Evolutionary conservation across 805 yeast genomes (phyloP), one percentile per base, ranked within the genome.

Genomic region (Hanseniaspora singularis): DNA sequence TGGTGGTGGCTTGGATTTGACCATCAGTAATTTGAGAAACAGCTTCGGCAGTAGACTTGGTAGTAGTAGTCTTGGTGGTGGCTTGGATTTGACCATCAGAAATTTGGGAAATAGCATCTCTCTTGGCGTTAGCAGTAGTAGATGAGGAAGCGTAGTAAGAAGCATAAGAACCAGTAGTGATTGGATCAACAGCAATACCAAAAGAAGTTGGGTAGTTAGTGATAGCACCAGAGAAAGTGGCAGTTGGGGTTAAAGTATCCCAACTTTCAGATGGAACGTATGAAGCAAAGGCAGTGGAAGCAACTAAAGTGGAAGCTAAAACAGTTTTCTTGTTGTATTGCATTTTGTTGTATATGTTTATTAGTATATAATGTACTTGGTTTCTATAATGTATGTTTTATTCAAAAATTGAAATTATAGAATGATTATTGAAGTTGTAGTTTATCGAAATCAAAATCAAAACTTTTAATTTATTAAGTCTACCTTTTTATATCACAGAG

Each of bases 121-220:
- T 63, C 46, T 63, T 57, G 43, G 64, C 54, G 55, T 26, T 60
- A 58, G 53, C 59, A 70, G 30, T 63, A 57, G 55, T 67, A 70
- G 41, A 72, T 47, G 69, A 50, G 38, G 40, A 46, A 52, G 46
- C 44, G 18, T 40, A 40, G 28, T 70, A 53, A 20, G 68, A 58
- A 20, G 67, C 49, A 19, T 43, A 41, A 20, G 52, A 40, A 38
- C 56, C 50, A 14, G 64, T 49, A 33, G 73, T 49, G 36, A 72
- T 54, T 50, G 80, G 73, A 52, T 68, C 64, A 51, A 80, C 76
- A 50, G 81, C 81, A 57, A 81, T 79, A 66, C 87, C 89, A 56
- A 81, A 81, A 40, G 71, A 59, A 43, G 63, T 54, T 34, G 72
- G 50, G 69, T 73, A 73, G 56, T 75, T 75, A 40, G 83, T 73